phyloP scores from a whole-genome alignment of 257 asterid genomes.

The Fraxinus cuspidata region DNA sequence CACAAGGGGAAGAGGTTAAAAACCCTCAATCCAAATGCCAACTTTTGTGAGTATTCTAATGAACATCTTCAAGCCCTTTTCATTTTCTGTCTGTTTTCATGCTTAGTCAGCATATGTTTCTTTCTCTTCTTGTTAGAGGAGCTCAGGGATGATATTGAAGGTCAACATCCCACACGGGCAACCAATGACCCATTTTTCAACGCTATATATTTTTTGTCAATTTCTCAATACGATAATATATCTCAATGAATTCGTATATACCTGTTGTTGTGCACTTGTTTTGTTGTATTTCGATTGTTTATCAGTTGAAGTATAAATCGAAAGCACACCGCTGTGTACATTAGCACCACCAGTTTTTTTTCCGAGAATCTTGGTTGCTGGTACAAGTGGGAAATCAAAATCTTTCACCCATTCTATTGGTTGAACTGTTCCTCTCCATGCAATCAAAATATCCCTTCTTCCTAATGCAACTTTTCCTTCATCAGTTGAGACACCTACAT shows the following conservation, averaged over 20 bases:
- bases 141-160: too few relatives aligned
- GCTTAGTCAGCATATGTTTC: too few relatives aligned
- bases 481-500: slow-evolving; percentile 61
- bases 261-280: slow-evolving; percentile 52
- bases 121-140: too few relatives aligned
- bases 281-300: slow-evolving; percentile 26
- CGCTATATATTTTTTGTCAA: too few relatives aligned
- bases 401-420: slow-evolving; percentile 52
- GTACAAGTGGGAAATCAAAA: slow-evolving; percentile 43
- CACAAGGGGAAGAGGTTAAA: too few relatives aligned
- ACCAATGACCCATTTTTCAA: too few relatives aligned
- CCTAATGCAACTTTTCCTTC: slow-evolving; percentile 60
- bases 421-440: slow-evolving; percentile 66
- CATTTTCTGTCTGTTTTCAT: too few relatives aligned
- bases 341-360: not conserved
- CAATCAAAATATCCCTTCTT: slow-evolving; percentile 62
- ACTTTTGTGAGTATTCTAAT: too few relatives aligned
- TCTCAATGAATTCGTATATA: slow-evolving; percentile 8
- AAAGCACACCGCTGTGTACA: slow-evolving; percentile 41
- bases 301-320: slow-evolving; percentile 37
- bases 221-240: too few relatives aligned
- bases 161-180: too few relatives aligned
- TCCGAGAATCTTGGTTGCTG: slow-evolving; percentile 45
- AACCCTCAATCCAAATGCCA: too few relatives aligned
- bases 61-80: too few relatives aligned